Conservation (phyloP, 1,284 basidiomycete genomes). For the Takashimella tepidaria region DNA sequence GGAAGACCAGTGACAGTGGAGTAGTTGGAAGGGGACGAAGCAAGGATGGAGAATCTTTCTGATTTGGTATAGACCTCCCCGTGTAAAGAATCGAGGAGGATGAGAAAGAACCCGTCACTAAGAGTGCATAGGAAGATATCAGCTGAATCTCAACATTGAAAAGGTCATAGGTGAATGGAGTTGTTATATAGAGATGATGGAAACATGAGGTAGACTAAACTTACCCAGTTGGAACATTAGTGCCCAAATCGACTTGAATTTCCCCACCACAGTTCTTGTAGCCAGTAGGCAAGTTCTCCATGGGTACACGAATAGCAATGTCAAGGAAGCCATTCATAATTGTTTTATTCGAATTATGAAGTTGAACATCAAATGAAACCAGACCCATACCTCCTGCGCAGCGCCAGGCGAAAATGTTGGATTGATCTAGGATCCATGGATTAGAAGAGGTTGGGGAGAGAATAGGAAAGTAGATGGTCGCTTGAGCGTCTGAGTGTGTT, state of each 20-base stretch:
- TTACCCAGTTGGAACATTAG: slow-evolving; percentile 34
- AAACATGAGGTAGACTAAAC: slow-evolving; percentile 3
- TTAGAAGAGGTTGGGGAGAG: slow-evolving; percentile 24
- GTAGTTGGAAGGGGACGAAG: slow-evolving; percentile 30
- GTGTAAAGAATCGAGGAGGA: slow-evolving; percentile 43
- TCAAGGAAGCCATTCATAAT: slow-evolving; percentile 43
- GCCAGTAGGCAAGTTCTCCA: slow-evolving; percentile 29
- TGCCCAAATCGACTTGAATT: slow-evolving; percentile 40
- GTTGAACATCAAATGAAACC: slow-evolving; percentile 44
- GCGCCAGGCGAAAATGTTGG: slow-evolving; percentile 42
- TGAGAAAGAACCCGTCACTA: slow-evolving; percentile 36
- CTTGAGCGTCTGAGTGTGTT: slow-evolving; percentile 17
- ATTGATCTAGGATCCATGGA: slow-evolving; percentile 45
- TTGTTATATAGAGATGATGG: not conserved
- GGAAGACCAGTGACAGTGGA: slow-evolving; percentile 30
- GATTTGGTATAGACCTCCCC: slow-evolving; percentile 42
- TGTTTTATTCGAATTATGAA: slow-evolving; percentile 42
- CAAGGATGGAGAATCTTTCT: slow-evolving; percentile 38
- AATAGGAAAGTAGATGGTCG: slow-evolving; percentile 46
- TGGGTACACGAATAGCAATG: slow-evolving; percentile 41
- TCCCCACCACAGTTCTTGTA: slow-evolving; percentile 43
- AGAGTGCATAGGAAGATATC: slow-evolving; percentile 2
- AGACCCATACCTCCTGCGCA: slow-evolving; percentile 43
- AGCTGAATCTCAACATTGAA: no score
- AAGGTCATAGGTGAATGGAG: not conserved